These are phyloP conservation scores for Curvularia spicifera DNA, from an alignment of 2,329 filamentous ascomycete genomes.

Conservation along the genomic window DNA sequence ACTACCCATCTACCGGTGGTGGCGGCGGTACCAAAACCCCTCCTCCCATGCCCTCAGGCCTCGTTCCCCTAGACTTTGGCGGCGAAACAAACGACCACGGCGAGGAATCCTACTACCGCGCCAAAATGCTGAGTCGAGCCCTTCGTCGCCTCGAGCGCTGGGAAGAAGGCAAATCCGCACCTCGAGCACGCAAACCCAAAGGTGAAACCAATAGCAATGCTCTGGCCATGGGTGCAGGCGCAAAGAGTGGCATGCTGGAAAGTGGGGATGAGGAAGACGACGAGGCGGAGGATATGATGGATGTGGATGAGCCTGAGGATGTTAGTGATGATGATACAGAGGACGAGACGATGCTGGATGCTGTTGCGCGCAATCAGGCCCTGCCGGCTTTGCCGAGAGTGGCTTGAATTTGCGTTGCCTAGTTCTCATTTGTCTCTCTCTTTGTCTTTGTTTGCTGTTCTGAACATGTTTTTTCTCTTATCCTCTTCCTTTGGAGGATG, in stretches of 20 bases:
- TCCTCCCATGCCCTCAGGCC: conserved; percentile 56
- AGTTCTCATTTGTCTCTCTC: not conserved
- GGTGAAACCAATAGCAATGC: conserved; percentile 14
- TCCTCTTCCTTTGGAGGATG: not conserved
- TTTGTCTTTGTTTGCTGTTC: not conserved
- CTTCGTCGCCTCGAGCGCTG: conserved; percentile 73
- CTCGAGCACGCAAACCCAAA: conserved; percentile 34
- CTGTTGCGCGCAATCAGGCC: not conserved
- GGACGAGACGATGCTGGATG: conserved; percentile 8
- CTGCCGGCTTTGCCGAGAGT: conserved; percentile 30
- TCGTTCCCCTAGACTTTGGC: conserved; percentile 62
- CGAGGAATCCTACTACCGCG: conserved; percentile 72
- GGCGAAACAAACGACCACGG: conserved; percentile 75
- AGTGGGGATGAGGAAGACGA: conserved; percentile 14
- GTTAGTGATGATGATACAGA: conserved; percentile 10
- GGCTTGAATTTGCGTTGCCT: not conserved
- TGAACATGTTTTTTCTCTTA: too few relatives aligned
- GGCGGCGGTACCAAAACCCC: conserved; percentile 35
- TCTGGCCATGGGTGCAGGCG: not conserved
- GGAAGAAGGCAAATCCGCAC: conserved; percentile 55
- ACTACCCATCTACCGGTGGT: not conserved
- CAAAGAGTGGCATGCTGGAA: conserved; percentile 15
- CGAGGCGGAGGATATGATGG: conserved; percentile 19
- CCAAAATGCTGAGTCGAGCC: conserved; percentile 68
- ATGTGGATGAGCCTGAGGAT: conserved; percentile 39